phyloP scores from a whole-genome alignment of 768 basidiomycete species.

The Tephrocybe sp. region DNA sequence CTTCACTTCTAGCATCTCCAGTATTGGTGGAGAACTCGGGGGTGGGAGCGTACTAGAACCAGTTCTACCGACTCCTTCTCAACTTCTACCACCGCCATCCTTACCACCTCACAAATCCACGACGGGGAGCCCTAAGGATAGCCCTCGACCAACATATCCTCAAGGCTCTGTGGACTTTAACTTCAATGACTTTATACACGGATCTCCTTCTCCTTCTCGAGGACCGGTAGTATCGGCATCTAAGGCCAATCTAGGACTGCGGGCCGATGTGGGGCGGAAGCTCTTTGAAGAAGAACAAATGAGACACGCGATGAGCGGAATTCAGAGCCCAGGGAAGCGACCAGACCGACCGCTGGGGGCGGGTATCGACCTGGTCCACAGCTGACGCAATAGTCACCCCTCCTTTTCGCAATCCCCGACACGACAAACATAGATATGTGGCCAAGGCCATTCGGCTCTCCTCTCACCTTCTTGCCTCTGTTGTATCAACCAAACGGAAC shows the following conservation, averaged over 20 bases:
- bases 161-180: conserved; percentile 50
- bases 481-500: conserved; percentile 43
- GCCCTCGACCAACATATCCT: conserved; percentile 36
- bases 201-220: conserved; percentile 62
- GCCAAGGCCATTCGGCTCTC: conserved; percentile 12
- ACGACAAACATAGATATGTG: conserved; percentile 22
- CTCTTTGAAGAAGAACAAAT: conserved; percentile 73
- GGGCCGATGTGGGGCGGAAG: conserved; percentile 65
- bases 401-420: conserved; percentile 8
- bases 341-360: conserved; percentile 36
- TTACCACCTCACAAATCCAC: conserved; percentile 25
- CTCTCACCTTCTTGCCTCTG: conserved; percentile 23
- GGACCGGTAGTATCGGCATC: conserved; percentile 28
- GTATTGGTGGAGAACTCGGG: conserved; percentile 32
- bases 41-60: conserved; percentile 6
- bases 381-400: conserved; percentile 22
- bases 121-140: conserved; percentile 24
- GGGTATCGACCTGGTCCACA: conserved; percentile 46
- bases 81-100: conserved; percentile 32
- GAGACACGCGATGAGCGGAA: conserved; percentile 34
- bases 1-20: conserved; percentile 40
- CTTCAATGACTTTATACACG: conserved; percentile 71
- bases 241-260: conserved; percentile 48
- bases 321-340: conserved; percentile 26
- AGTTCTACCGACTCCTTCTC: conserved; percentile 15